These are phyloP conservation scores for Aspergillus luchuensis DNA, from an alignment of 2,329 filamentous ascomycete genomes.

Conservation along the genomic window DNA sequence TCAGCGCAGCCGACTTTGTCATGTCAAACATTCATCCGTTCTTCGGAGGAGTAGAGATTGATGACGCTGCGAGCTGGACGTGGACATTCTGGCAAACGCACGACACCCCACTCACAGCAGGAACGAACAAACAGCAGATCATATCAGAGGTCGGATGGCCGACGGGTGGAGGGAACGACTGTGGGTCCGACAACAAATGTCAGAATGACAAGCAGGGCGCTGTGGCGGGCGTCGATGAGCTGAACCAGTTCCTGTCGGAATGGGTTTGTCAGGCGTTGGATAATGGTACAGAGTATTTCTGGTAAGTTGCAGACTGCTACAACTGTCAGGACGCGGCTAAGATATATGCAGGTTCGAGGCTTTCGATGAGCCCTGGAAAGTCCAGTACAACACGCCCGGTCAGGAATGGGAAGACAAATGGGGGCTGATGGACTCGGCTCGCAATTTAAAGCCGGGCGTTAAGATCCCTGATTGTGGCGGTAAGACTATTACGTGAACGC, in stretches of 20 bases:
- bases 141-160: conserved; percentile 95
- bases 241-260: conserved; percentile 83
- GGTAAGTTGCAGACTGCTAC: conserved; percentile 54
- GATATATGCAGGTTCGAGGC: conserved; percentile 70
- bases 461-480: conserved; percentile 86
- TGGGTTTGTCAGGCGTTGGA: conserved; percentile 80
- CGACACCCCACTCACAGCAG: conserved; percentile 66
- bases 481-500: conserved; percentile 57
- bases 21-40: conserved; percentile 98
- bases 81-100: conserved; percentile 75
- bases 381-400: conserved; percentile 64
- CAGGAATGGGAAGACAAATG: conserved; percentile 93
- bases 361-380: conserved; percentile 97
- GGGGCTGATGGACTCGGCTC: conserved; percentile 84
- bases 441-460: conserved; percentile 80
- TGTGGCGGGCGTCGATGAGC: conserved; percentile 74
- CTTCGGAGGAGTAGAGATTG: conserved; percentile 75
- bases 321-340: conserved; percentile 16
- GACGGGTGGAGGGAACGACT: conserved; percentile 75
- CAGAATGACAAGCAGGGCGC: conserved; percentile 59
- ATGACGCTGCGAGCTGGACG: conserved; percentile 76
- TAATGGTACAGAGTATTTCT: conserved; percentile 92
- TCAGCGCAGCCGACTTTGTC: conserved; percentile 74
- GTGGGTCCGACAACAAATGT: conserved; percentile 63
- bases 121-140: conserved; percentile 66